Base-by-base conservation (phyloP, 148 eudicot species). In the Agrostemma githago region DNA sequence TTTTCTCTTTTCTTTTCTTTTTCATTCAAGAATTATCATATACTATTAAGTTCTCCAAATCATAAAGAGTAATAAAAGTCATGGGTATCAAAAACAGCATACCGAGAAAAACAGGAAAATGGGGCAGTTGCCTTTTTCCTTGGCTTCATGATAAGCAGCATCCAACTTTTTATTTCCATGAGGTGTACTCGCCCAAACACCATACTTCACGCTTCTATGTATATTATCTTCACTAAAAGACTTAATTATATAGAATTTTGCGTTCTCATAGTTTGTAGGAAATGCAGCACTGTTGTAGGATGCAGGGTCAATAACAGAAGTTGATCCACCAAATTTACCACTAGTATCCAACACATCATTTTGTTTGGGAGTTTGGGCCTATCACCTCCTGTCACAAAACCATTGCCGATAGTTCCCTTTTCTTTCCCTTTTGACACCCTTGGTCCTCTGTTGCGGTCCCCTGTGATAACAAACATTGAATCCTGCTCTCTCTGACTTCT, bases 181-280 rank as follows among this genome's bases (percentile, higher is more conserved):
- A 60, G 96, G 87, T 2, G 99, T 95, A 84, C 99, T 95, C 61
- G 97, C 90, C 99, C 99, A 95, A 76, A 92, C 84, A 46, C 79
- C 79, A 68, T 95, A 95, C 67, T 95, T 95, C 40, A 95, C 89
- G 83, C 99, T 95, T 81, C 88, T 90, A 85, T 95, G 99, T 74
- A 95, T 85, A 80, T 95, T 92, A 70, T 95, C 97, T 83, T 95
- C 99, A 80, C 97, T 95, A 81, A 92, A 95, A 21, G 99, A 92
- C 84, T 95, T 95, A 19, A 95, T 95, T 41, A 95, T 86, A 78
- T 90, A 95, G 82, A 95, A 95, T 70, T 82, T 95, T 16, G 97
- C 99, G 77, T 84, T 84, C 70, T 95, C 92, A 79, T 90, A 89
- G 44, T 88, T 84, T 1, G 91, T 87, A 21, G 79, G 80, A 77